Evolutionary conservation across 2,329 filamentous ascomycete genomes (phyloP), one percentile per base, ranked within the genome.

Genomic region (Fonsecaea nubica): DNA sequence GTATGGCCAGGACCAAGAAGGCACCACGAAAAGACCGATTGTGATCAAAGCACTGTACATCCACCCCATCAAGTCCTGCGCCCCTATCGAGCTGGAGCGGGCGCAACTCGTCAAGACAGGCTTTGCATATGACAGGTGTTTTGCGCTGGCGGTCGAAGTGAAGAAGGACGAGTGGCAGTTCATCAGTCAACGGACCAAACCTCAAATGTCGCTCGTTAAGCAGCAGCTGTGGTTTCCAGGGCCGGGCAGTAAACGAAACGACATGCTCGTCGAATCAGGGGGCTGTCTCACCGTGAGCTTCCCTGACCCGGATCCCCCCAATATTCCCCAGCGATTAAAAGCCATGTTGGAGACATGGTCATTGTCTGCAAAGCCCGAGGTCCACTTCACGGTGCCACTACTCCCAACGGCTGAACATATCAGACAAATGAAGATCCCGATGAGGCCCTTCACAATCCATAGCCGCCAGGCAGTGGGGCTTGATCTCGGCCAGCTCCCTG

Each of bases 131-230:
- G 72, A 73, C 55, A 55, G 72, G 60, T 73, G 67, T 42, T 73
- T 73, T 25, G 66, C 66, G 5, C 35, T 73, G 4, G 72, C 72
- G 18, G 63, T 68, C 4, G 72, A 72, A 13, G 38, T 2, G 1
- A 38, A 25, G 30, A 25, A 63, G 4, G 30, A 33, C 6, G 58
- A 66, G 45, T 74, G 72, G 72, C 67, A 69, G n/a, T 72, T 73
- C 9, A 71, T 74, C 64, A 72, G 71, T 52, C 72, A 74, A 58
- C 71, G 72, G 21, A 73, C 72, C 2, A 73, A 73, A 38, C 72
- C 72, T 4, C 33, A 36, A 10, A 74, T 74, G 72, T 66, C 71
- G 1, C 67, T 52, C 33, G 71, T 74, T 32, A 61, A 62, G 50
- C 68, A 66, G 5, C 69, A 73, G 35, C 8, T 73, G 54, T 73